Evolutionary conservation across 2,329 filamentous ascomycete genomes (phyloP), one percentile per base, ranked within the genome.

Genomic region (Curvularia verruculosa): DNA sequence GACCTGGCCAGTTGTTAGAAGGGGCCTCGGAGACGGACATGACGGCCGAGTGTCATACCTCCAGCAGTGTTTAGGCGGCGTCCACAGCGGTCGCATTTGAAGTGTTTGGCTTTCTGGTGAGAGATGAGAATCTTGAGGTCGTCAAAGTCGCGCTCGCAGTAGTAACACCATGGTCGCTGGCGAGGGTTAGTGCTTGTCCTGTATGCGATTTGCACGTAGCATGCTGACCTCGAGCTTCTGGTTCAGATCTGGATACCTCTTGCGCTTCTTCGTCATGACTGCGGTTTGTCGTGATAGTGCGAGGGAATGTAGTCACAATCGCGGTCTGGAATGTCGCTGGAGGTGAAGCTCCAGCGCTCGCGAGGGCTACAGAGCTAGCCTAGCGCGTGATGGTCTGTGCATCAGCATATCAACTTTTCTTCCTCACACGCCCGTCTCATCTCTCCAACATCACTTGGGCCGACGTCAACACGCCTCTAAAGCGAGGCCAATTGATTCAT

Each of bases 31-130:
- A 36, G 15, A 8, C 34, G 15, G 3, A 36, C 18, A 36, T 18
- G 15, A 36, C 31, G 18, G 34, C 15, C 15, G 34, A n/a, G 15
- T 5, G 44, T 49, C 85, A 72, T 78, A 96, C 92, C 95, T 84
- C 95, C 95, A 40, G 93, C 93, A 1, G 95, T 99, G 75, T 96
- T 97, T 54, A 99, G 80, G 66, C 93, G 85, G 64, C 95, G 87
- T 51, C 88, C 88, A 76, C 95, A 99, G 80, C 89, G 83, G 69
- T 96, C 91, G 80, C 95, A 99, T 79, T 96, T 97, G 84, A 96
- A 98, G 78, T 99, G 95, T 79, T 98, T 98, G n/a, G 94, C 93
- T 77, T 97, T 98, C 74, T 98, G 95, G 77, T 99, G 95, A 56
- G 91, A 93, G 68, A 96, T 96, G 63, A 99, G 87, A 67, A 98